Base-by-base conservation (phyloP, 2,329 filamentous ascomycete genomes). In the Botrytis deweyae region DNA sequence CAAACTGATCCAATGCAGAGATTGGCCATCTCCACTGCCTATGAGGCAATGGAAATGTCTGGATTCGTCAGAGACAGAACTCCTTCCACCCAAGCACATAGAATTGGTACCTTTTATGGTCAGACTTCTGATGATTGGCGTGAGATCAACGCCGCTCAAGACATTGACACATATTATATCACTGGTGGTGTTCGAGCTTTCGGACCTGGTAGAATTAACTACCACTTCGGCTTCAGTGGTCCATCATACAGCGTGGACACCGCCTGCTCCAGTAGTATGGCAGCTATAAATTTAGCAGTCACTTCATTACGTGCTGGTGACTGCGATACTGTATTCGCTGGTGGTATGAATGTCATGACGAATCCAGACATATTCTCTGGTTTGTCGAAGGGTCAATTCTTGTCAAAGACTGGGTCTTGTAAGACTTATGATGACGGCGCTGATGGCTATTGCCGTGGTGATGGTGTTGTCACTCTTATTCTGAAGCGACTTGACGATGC, bases 1-100 rank as follows among this genome's bases (percentile, higher is more conserved):
- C 91, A 94, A 80, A 93, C 91, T 1, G 92, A 95, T 80, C 93
- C 93, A 0, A 93, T 93, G 87, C 92, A 93, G 81, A 88, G 93
- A 76, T 86, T 95, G 78, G 91, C 91, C 4, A 83, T 95, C 46
- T 88, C 90, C 22, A 94, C 92, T 4, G 92, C 92, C 0, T 95
- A 94, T 78, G 92, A 95, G 80, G 92, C 77, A 25, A 68, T 58
- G 58, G 44, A 72, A 38, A 73, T 73, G 72, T 70, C 72, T 20
- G 72, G 72, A 59, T 70, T 73, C 46, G 58, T 73, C 4, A 73
- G 66, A 58, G 75, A 78, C 61, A 68, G 76, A 49, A 78, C 76
- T 42, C 76, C 76, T 33, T 76, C 77, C n/a, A 77, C 74, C 10
- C 68, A 72, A 49, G 90, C 93, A 14, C 74, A 78, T 14, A 73